Evolutionary conservation across 2,329 filamentous ascomycete genomes (phyloP), one percentile per base, ranked within the genome.

Genomic region (Didymosphaeria variabile): DNA sequence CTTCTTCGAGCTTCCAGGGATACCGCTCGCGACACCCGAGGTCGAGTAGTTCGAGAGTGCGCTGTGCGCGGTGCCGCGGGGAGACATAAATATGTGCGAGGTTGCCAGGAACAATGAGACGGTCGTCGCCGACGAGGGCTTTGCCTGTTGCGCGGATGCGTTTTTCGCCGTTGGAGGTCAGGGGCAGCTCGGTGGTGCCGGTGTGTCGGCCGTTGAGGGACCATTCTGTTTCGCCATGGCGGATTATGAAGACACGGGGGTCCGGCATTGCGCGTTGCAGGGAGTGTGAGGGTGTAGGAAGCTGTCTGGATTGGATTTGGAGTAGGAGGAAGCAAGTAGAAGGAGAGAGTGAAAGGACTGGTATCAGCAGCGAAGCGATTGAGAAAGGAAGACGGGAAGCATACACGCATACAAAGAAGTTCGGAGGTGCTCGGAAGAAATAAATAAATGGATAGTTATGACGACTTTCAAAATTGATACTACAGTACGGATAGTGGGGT

Each of bases 201-300:
- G 94, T 98, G 80, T 97, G 76, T 1, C 77, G 75, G 38, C 93
- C 94, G 68, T 90, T 90, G 51, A 97, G 87, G 5, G 92, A 96
- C 94, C 94, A 98, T 82, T 97, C 93, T 4, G 94, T 98, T 82
- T 97, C 93, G 80, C 94, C 94, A 75, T 97, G 94, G 70, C 94
- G 92, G 70, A 84, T 78, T 64, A 84, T 82, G 77, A 84, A 84
- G 73, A 84, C 81, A 53, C 82, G 77, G 6, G 82, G 82, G 26
- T 81, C 81, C 13, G 80, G 79, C 80, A 78, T 78, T 55, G 62
- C 62, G 49, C 36, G 5, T 32, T 62, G 19, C 26, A 17, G 26
- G 45, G 5, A 55, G 13, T 49, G 13, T 50, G 26, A 8, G 31
- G 21, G 31, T 29, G 50, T 47, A 7, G 40, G 49, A 10, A 12